Evolutionary conservation across 345 rosid species (phyloP), one percentile per base, ranked within the genome.

Genomic region (Euphorbia pulcherrima): DNA sequence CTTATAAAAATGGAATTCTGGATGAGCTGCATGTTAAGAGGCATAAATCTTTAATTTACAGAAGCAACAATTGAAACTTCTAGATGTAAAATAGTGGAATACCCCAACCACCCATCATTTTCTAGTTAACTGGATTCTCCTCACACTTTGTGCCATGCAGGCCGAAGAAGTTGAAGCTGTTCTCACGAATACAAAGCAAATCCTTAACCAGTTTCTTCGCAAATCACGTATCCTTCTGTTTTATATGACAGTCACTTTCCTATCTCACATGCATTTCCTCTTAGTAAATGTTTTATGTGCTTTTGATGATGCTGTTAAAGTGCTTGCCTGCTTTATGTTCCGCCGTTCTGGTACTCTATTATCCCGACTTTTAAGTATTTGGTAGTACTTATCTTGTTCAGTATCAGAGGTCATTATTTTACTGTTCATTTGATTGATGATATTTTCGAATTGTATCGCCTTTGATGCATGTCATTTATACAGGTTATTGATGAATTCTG

Each of bases 121-220:
- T 8, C 6, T 5, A 12, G 27, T 21, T 52, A 71, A 70, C 66
- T 76, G 65, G 68, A 8, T 1, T 47, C 68, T 65, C 65, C 48
- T 55, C 70, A 61, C 54, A 10, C 1, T 24, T 65, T 66, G 70
- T 47, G 29, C 66, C 59, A 58, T 56, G 23, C 85, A 93, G 97
- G 94, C 83, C 62, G 96, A 93, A 67, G 92, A 89, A 82, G 90
- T 87, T 52, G 96, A 92, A 84, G 98, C 97, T 77, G 89, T 88
- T 62, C 69, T 90, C 55, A 92, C 98, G 72, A 92, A 92, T 82
- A 84, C 97, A 67, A 92, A 92, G 79, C 97, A 92, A 85, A 87
- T 92, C 73, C 92, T 92, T 44, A 87, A 83, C 72, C 98, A 90
- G 78, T 88, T 90, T 82, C 86, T 92, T 64, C 86, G 75, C 48